These are phyloP conservation scores for Acanthochlamys bracteata DNA, from an alignment of 106 monocot genomes.

Conservation along the genomic window DNA sequence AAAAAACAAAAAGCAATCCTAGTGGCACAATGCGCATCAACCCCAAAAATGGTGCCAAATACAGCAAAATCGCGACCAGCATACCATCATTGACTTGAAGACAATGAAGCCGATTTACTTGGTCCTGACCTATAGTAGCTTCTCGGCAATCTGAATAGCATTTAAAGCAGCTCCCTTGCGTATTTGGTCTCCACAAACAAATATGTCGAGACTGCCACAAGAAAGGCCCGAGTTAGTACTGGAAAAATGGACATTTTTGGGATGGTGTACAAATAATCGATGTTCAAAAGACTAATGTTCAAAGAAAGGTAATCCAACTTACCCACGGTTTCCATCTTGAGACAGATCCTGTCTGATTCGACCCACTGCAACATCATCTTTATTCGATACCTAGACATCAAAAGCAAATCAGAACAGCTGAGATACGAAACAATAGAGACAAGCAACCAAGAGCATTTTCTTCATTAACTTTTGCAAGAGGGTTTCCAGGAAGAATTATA, in stretches of 20 bases:
- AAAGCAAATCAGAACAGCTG: neutral
- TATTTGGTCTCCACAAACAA: slow-evolving; percentile 98
- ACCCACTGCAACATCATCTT: slow-evolving; percentile 96
- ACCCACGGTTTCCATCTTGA: slow-evolving; percentile 80
- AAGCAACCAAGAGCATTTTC: neutral
- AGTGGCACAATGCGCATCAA: no score
- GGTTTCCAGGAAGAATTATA: no score
- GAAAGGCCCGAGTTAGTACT: neutral
- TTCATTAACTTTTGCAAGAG: neutral
- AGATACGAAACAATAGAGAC: neutral
- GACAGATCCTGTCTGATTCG: slow-evolving; percentile 93
- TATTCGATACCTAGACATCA: slow-evolving; percentile 73
- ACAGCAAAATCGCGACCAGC: no score
- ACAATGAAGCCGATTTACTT: neutral
- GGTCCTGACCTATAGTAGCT: slow-evolving; percentile 35
- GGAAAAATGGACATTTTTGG: neutral
- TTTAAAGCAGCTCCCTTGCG: slow-evolving; percentile 98
- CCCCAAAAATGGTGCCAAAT: no score
- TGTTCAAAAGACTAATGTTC: neutral
- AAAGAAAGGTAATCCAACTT: slow-evolving; percentile 10
- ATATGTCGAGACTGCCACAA: slow-evolving; percentile 72
- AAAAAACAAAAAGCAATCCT: no score
- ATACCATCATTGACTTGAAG: no score
- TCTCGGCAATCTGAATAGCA: slow-evolving; percentile 93
- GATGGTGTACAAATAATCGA: no score